These are phyloP conservation scores for Mycena sp. DNA, from an alignment of 1,284 basidiomycete genomes.

Conservation along the genomic window DNA sequence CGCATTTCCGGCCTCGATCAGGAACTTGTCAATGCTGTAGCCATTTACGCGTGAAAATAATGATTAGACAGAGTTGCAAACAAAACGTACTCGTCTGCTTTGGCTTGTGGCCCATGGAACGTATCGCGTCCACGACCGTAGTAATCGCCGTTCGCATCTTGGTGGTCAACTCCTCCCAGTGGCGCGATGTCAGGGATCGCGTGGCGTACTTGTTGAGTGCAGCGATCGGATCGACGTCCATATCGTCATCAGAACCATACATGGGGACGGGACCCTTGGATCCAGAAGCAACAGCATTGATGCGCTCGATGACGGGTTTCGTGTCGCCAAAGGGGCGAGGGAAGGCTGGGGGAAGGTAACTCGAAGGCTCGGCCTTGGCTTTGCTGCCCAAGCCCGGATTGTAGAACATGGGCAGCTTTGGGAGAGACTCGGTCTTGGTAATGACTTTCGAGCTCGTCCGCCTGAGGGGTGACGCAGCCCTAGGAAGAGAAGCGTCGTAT, in stretches of 20 bases:
- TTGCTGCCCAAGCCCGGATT: constrained; percentile 10
- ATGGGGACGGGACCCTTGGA: constrained; percentile 7
- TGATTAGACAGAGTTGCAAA: background rate
- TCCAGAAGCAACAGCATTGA: constrained; percentile 7
- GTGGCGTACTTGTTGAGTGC: constrained; percentile 35
- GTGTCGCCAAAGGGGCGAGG: constrained; percentile 1
- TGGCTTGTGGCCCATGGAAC: constrained; percentile 55
- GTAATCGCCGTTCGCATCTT: constrained; percentile 54
- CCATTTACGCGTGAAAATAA: constrained; percentile 9
- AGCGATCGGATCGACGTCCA: constrained; percentile 30
- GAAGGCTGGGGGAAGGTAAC: background rate
- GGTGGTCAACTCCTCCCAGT: constrained; percentile 40
- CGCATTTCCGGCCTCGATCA: constrained; percentile 63
- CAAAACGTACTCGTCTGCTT: constrained; percentile 57
- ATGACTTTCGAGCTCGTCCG: constrained; percentile 17
- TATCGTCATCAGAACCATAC: constrained; percentile 25
- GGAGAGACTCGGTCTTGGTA: constrained; percentile 17
- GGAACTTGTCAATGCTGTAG: constrained; percentile 60
- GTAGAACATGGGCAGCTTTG: constrained; percentile 15
- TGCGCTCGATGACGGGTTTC: constrained; percentile 8
- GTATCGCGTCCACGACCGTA: constrained; percentile 55
- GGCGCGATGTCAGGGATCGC: constrained; percentile 37
- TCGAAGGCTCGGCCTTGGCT: constrained; percentile 7
- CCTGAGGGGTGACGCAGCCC: constrained; percentile 32
- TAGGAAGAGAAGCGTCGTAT: constrained; percentile 39